phyloP scores from a whole-genome alignment of 2,329 filamentous ascomycete species.

The Cryphonectria nitschkei region DNA sequence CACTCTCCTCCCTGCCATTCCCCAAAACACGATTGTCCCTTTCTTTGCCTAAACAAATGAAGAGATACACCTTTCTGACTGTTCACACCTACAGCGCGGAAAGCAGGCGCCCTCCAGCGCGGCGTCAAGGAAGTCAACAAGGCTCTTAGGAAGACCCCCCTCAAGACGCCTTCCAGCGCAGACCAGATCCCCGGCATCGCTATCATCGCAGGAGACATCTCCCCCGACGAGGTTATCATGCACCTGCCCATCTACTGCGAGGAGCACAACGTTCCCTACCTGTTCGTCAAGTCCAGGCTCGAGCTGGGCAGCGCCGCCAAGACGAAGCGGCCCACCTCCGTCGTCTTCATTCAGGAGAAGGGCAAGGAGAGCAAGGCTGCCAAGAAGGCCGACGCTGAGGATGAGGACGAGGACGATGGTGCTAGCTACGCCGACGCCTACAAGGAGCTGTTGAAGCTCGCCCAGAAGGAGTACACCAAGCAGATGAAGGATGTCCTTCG shows the following conservation, averaged over 20 bases:
- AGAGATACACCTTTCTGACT: constrained; percentile 6
- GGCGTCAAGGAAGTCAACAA: constrained; percentile 99
- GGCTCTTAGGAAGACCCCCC: constrained; percentile 87
- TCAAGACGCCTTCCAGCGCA: constrained; percentile 65
- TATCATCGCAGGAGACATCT: constrained; percentile 95
- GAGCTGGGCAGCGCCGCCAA: constrained; percentile 91
- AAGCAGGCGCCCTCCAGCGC: constrained; percentile 93
- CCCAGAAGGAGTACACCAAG: constrained; percentile 67
- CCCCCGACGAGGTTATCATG: constrained; percentile 96
- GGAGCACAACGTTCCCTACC: constrained; percentile 95
- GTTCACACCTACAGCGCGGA: constrained; percentile 68
- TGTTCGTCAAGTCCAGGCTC: constrained; percentile 90
- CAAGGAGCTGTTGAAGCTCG: constrained; percentile 66
- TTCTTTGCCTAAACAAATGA: not conserved
- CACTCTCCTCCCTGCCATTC: constrained; percentile 14
- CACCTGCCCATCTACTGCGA: constrained; percentile 98
- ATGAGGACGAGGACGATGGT: constrained; percentile 52
- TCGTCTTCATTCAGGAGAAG: constrained; percentile 82
- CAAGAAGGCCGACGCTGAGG: constrained; percentile 47
- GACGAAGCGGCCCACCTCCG: constrained; percentile 95
- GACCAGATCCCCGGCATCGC: constrained; percentile 70
- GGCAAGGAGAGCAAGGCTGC: constrained; percentile 50
- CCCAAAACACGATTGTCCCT: not conserved
- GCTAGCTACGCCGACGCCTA: constrained; percentile 68
- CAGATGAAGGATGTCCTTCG: constrained; percentile 45